Evolutionary conservation across 129 eudicot genomes (phyloP), one percentile per base, ranked within the genome.

Genomic region (Flaveria robusta): DNA sequence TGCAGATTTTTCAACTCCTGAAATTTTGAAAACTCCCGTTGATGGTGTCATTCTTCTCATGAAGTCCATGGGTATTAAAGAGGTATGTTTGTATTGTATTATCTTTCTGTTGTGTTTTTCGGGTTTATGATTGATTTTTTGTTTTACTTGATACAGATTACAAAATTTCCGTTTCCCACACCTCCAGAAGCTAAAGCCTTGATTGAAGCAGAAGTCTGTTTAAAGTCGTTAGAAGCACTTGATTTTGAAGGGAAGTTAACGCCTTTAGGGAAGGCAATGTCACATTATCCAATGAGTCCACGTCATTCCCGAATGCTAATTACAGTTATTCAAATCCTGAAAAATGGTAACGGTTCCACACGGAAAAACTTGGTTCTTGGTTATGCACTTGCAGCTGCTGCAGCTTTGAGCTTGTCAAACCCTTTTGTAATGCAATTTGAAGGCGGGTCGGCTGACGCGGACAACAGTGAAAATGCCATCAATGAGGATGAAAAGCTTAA

Each of bases 231-330:
- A 19, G 92, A 83, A 83, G 99, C 99, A 52, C 83, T 95, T 42
- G 90, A 89, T 81, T 9, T 9, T 29, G 81, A 95, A 14, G 96
- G 96, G 55, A 83, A 79, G 60, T 77, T 91, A 83, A 95, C 97
- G 0, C 75, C 88, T 37, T 70, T 95, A 22, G 99, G 99, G 37
- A 89, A 87, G 79, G 90, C 94, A 13, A 95, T 95, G 99, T 90
- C 99, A 26, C 96, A 80, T 46, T 95, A 87, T 74, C 97, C 96
- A 1, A 87, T 95, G 97, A 89, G 97, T 76, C 99, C 99, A 64
- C 96, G 99, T 4, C 99, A 94, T 82, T 91, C 99, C 1, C 86
- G 97, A 42, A 89, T 94, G 96, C 99, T 94, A 76, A 95, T 94
- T 42, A 85, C 94, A 10, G 96, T 88, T 62, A 77, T 94, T 62